These are phyloP conservation scores for Penicillium paneum DNA, from an alignment of 2,329 filamentous ascomycete genomes.

Conservation along the genomic window DNA sequence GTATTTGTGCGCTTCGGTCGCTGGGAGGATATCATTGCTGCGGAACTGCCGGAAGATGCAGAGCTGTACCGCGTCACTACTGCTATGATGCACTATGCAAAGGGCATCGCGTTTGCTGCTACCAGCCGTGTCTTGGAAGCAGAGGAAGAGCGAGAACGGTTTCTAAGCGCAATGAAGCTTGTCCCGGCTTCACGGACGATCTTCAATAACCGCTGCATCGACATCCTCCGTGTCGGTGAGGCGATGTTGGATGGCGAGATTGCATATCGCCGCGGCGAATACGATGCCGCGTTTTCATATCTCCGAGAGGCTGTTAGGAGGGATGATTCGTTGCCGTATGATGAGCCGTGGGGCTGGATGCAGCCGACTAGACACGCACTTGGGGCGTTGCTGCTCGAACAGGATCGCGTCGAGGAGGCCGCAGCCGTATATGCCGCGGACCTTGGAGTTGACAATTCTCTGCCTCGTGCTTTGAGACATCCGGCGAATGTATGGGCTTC, in stretches of 20 bases:
- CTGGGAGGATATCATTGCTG: conserved; percentile 65
- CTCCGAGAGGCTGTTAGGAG: conserved; percentile 57
- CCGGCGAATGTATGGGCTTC: conserved; percentile 73
- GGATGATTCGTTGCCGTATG: conserved; percentile 65
- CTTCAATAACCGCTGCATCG: conserved; percentile 64
- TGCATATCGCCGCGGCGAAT: conserved; percentile 62
- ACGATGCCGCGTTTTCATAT: conserved; percentile 57
- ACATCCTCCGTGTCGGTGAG: conserved; percentile 60
- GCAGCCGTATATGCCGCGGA: conserved; percentile 59
- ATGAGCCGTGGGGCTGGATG: conserved; percentile 80
- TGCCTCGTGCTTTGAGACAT: conserved; percentile 65
- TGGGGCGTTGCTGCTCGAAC: conserved; percentile 66
- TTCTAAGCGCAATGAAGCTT: conserved; percentile 48
- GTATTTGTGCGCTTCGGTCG: conserved; percentile 68
- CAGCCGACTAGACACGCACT: conserved; percentile 69
- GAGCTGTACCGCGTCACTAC: conserved; percentile 67
- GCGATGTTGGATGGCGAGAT: conserved; percentile 72
- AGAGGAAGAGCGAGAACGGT: conserved; percentile 49
- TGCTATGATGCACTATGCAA: conserved; percentile 66
- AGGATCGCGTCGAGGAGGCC: conserved; percentile 56
- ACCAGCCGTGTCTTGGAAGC: conserved; percentile 55
- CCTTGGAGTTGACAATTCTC: conserved; percentile 55
- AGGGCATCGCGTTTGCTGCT: conserved; percentile 64
- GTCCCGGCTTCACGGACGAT: conserved; percentile 62
- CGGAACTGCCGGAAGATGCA: conserved; percentile 56